phyloP scores from a whole-genome alignment of 2,329 filamentous ascomycete species.

The Pochonia chlamydosporia region DNA sequence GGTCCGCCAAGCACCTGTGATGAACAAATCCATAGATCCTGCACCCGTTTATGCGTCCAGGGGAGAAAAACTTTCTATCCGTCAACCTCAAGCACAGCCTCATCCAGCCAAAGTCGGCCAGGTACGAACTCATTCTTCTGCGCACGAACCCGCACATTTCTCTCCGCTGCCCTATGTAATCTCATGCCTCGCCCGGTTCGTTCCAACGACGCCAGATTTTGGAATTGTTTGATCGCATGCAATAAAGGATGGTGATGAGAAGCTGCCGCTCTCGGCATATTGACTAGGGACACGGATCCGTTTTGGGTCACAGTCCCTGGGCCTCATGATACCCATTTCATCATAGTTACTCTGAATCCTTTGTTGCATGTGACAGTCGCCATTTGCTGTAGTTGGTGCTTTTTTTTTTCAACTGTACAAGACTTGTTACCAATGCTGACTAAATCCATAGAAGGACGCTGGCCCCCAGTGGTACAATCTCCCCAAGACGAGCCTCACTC shows the following conservation, averaged over 20 bases:
- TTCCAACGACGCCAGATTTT: too few species aligned
- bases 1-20: not conserved
- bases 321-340: conserved; percentile 47
- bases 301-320: conserved; percentile 49
- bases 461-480: conserved; percentile 84
- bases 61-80: not conserved
- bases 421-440: not conserved
- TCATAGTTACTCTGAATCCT: conserved; percentile 70
- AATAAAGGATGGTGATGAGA: conserved; percentile 32
- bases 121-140: too few species aligned
- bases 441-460: conserved; percentile 46
- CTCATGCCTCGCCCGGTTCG: not conserved
- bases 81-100: not conserved
- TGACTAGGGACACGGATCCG: conserved; percentile 34
- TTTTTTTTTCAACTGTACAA: not conserved
- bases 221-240: too few species aligned
- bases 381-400: not conserved
- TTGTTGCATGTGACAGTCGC: not conserved
- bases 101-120: not conserved
- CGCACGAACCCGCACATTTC: too few species aligned
- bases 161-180: not conserved
- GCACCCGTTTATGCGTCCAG: not conserved
- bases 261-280: conserved; percentile 27
- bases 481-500: conserved; percentile 75
- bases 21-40: not conserved